Evolutionary conservation across 257 asterid species (phyloP).

Genomic region (Jaltomata sinuosa): DNA sequence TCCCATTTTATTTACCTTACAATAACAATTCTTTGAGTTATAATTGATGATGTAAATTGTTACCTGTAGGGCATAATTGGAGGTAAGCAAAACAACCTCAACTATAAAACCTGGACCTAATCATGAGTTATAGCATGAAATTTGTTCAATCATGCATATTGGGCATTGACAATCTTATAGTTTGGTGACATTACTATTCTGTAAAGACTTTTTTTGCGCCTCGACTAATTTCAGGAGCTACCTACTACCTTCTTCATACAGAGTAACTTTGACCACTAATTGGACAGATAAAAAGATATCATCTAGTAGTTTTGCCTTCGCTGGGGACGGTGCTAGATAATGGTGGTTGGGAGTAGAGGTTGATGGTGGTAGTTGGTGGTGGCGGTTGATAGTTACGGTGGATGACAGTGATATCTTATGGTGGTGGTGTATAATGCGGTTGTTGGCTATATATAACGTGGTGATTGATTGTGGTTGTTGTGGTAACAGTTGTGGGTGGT

Average conservation of each 20-base stretch:
- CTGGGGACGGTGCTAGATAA: too few species aligned
- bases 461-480: too few species aligned
- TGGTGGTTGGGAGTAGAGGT: too few species aligned
- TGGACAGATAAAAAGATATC: not conserved
- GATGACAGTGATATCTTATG: too few species aligned
- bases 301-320: not conserved
- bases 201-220: too few species aligned
- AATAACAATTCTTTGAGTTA: not conserved
- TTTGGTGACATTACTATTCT: not conserved
- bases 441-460: too few species aligned
- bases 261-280: not conserved
- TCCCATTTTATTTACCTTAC: not conserved
- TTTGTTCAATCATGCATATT: not conserved
- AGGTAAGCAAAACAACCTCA: not conserved
- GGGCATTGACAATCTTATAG: not conserved
- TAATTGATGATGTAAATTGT: not conserved
- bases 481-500: too few species aligned
- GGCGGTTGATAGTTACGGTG: too few species aligned
- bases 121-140: not conserved
- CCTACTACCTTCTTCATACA: not conserved
- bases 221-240: not conserved
- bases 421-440: too few species aligned
- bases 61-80: not conserved
- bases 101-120: not conserved
- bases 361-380: too few species aligned